A percentile compares a stretch with the other conserved stretches of the same genome.
Evolutionary conservation across 2,329 filamentous ascomycete genomes (phyloP).

Genomic region (Fusarium tricinctum): DNA sequence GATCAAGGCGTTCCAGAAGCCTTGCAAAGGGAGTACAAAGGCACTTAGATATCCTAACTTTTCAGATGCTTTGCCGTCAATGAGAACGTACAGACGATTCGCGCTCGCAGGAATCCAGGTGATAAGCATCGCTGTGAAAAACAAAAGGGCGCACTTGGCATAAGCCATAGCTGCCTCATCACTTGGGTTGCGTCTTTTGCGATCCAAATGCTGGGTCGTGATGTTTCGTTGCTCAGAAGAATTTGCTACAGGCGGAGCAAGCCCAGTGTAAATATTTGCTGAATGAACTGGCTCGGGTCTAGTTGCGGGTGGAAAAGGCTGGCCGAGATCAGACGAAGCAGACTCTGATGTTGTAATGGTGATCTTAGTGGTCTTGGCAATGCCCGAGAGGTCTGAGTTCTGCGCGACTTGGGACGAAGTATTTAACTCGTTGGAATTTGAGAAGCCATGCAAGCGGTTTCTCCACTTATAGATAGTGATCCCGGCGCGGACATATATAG

Average conservation of each 20-base stretch:
- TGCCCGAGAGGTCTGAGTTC: not conserved
- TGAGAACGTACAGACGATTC: conserved; percentile 22
- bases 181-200: not conserved
- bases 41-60: conserved; percentile 11
- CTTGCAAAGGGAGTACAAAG: conserved; percentile 6
- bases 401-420: conserved; percentile 1
- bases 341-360: conserved; percentile 6
- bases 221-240: not conserved
- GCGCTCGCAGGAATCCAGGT: conserved; percentile 22
- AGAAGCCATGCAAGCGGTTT: conserved; percentile 5
- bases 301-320: not conserved
- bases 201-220: not conserved
- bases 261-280: conserved; percentile 3
- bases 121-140: conserved; percentile 16
- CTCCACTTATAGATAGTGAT: conserved; percentile 23
- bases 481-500: conserved; percentile 7
- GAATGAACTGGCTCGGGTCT: conserved; percentile 14
- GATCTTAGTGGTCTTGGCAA: conserved; percentile 17
- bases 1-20: conserved; percentile 24
- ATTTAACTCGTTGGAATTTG: conserved; percentile 12
- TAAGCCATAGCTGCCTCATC: conserved; percentile 20
- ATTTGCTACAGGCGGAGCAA: not conserved
- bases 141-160: conserved; percentile 15
- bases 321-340: not conserved
- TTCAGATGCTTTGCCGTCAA: conserved; percentile 4